Evolutionary conservation across 805 yeast species (phyloP), one percentile per base, ranked within the genome.

Genomic region (Ogataea nonfermentans): DNA sequence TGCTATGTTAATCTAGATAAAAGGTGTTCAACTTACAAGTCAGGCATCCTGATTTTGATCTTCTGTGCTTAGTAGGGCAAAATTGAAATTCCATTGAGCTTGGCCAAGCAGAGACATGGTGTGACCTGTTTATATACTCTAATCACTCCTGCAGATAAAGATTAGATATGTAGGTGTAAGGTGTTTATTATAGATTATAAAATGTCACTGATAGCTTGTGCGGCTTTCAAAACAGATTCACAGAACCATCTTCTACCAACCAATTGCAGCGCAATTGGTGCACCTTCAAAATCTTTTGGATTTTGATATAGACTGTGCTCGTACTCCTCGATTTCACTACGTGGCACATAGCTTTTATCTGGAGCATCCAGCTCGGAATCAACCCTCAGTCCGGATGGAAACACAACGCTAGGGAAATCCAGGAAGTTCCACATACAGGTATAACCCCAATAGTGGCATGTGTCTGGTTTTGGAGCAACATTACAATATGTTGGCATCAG

Each of bases 371-470:
- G 10, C 11, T 32, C 43, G 4, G 62, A 57, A 32, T 59, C 84
- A 50, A 67, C 78, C 49, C 61, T 63, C 43, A 77, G 62, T 3
- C 83, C 76, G 3, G 83, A 70, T 43, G 81, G 85, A 63, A 79
- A 68, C 0, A 71, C 68, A 37, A 78, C 73, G 24, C 75, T 72
- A 13, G 90, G 87, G 51, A 74, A 70, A 57, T 83, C 91, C 44
- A 81, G 59, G 40, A 81, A 54, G 61, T 83, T 83, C 78, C 79
- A 83, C 49, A 81, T 66, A 2, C 82, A 65, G 3, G 88, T 81
- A 66, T 83, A 84, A 1, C 87, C 81, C 87, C 89, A 83, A 61
- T 80, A 81, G 52, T 73, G 73, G 9, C 78, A 65, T 15, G 70
- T 70, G 35, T 73, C 78, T 4, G 81, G 79, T 39, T 70, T 67